Evolutionary conservation across 805 yeast species (phyloP).

Genomic region (Teunomyces kruisii): DNA sequence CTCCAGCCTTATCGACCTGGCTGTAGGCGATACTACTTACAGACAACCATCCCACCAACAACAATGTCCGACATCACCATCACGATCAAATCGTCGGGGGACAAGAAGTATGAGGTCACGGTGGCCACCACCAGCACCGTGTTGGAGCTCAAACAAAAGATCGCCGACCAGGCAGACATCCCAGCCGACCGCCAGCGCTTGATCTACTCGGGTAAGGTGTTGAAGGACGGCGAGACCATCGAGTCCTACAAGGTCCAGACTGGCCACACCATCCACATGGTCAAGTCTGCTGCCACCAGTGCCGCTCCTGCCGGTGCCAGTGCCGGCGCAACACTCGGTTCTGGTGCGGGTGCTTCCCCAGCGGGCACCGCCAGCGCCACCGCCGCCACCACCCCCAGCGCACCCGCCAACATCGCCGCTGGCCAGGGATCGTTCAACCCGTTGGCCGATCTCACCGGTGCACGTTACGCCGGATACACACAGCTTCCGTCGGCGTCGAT

Average conservation of each 20-base stretch:
- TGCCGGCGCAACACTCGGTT: no score
- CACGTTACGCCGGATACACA: constrained; percentile 90
- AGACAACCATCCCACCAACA: no score
- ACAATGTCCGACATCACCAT: constrained; percentile 30
- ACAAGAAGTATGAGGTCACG: constrained; percentile 69
- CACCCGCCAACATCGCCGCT: constrained; percentile 77
- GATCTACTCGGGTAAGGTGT: constrained; percentile 90
- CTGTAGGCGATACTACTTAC: no score
- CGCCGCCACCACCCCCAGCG: constrained; percentile 14
- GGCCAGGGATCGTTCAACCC: constrained; percentile 91
- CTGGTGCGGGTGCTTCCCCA: constrained; percentile 40
- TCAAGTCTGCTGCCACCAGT: constrained; percentile 56
- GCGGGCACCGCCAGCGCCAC: constrained; percentile 20
- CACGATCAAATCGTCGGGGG: constrained; percentile 59
- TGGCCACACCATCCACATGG: constrained; percentile 88
- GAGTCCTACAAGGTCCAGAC: constrained; percentile 75
- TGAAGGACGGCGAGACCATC: constrained; percentile 78
- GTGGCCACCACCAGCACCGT: constrained; percentile 58
- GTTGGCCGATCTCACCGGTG: constrained; percentile 88
- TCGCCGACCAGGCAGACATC: constrained; percentile 61
- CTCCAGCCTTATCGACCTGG: background rate
- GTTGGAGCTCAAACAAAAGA: constrained; percentile 62
- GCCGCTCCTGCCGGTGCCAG: no score
- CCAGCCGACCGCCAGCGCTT: constrained; percentile 82
- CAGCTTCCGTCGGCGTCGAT: constrained; percentile 83